These are phyloP conservation scores for Salix arbutifolia DNA, from an alignment of 345 rosid genomes.

Conservation along the genomic window DNA sequence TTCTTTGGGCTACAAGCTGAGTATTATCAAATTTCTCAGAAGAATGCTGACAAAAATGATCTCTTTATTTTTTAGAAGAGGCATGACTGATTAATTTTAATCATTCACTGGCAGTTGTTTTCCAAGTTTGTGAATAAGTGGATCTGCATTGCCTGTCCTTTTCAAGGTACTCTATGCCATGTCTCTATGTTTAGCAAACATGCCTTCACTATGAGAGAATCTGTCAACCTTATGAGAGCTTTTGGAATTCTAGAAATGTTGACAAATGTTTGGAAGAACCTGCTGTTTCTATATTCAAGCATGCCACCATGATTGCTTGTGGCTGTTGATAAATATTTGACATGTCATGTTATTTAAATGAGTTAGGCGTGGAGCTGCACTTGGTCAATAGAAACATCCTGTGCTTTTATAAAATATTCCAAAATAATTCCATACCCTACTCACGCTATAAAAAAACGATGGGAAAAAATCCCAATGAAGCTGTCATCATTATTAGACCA, in stretches of 20 bases:
- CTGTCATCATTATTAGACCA: no score
- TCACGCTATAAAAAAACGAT: no score
- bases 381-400: no score
- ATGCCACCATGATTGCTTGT: not conserved
- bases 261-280: not conserved
- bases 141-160: conserved; percentile 85
- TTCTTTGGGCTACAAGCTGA: conserved; percentile 10
- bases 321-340: not conserved
- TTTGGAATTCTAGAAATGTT: conserved; percentile 1
- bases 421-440: no score
- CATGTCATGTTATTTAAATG: not conserved
- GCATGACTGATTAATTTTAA: conserved; percentile 1
- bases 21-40: not conserved
- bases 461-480: no score
- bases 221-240: not conserved
- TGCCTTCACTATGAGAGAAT: no score
- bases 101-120: conserved; percentile 51
- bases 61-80: conserved; percentile 6
- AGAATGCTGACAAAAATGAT: conserved; percentile 4
- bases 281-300: not conserved
- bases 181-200: not conserved
- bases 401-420: no score
- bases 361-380: not conserved
- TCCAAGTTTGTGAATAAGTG: conserved; percentile 76
- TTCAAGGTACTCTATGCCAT: conserved; percentile 58